These are phyloP conservation scores for Nannochloris sp. DNA, from an alignment of 139 green algal species.

Conservation along the genomic window DNA sequence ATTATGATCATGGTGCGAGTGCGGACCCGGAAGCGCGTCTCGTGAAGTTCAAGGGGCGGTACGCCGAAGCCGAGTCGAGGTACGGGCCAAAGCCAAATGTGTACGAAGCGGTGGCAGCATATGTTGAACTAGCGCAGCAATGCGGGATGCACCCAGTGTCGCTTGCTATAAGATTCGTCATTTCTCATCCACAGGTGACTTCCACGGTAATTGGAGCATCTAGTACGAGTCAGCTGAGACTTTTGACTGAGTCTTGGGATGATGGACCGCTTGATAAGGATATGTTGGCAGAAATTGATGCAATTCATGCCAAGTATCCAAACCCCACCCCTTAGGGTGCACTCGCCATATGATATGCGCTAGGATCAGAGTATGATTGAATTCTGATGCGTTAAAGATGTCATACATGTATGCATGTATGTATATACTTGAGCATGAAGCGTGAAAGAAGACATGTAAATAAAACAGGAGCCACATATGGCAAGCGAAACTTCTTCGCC, in stretches of 20 bases:
- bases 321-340: constrained; percentile 32
- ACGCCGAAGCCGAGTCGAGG: constrained; percentile 69
- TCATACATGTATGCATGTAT: too few species aligned
- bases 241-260: constrained; percentile 37
- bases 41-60: constrained; percentile 66
- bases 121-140: constrained; percentile 46
- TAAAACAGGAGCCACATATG: too few species aligned
- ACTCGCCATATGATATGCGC: too few species aligned
- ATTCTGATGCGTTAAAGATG: too few species aligned
- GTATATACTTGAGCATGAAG: too few species aligned
- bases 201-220: constrained; percentile 53
- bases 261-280: not conserved
- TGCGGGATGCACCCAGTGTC: constrained; percentile 43
- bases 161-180: constrained; percentile 60
- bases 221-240: constrained; percentile 39
- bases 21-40: constrained; percentile 32
- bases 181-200: constrained; percentile 45
- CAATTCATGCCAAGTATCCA: constrained; percentile 17
- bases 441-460: too few species aligned
- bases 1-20: constrained; percentile 21
- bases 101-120: constrained; percentile 40
- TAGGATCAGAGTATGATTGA: too few species aligned
- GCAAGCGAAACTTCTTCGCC: too few species aligned
- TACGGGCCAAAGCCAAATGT: constrained; percentile 68
- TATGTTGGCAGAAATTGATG: constrained; percentile 12